Percentiles rank a stretch among this genome's conserved stretches.
Conservation (phyloP, 108 stramenopile species). For the Pelagomonas calceolata region DNA sequence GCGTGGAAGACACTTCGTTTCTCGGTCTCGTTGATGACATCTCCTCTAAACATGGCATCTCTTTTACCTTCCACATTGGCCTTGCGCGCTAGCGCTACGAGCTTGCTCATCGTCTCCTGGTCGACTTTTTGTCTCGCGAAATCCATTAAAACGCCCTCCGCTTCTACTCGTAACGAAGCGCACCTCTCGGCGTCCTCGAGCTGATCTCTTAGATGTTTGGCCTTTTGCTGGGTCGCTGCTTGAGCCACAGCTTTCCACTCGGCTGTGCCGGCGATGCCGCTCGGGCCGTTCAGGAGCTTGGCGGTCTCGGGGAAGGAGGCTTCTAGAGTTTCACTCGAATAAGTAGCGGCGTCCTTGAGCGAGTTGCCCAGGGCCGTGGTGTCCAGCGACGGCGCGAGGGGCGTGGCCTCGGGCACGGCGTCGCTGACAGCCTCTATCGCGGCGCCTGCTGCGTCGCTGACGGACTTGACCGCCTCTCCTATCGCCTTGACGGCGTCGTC, state of each 20-base stretch:
- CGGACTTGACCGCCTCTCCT: too few relatives aligned
- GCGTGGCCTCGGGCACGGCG: too few relatives aligned
- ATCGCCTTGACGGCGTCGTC: too few relatives aligned
- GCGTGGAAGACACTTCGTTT: constrained; percentile 62
- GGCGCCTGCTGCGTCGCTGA: too few relatives aligned
- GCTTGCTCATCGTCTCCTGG: background rate
- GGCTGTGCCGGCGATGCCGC: too few relatives aligned
- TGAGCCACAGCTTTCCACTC: background rate
- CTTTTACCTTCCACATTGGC: constrained; percentile 32
- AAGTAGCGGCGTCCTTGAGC: too few relatives aligned
- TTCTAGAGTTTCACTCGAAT: too few relatives aligned
- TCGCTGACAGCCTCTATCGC: too few relatives aligned
- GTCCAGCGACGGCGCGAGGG: too few relatives aligned
- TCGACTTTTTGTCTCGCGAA: background rate
- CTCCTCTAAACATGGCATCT: constrained; percentile 43
- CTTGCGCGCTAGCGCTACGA: background rate
- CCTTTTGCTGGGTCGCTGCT: background rate
- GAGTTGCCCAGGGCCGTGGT: too few relatives aligned
- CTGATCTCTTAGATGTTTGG: background rate
- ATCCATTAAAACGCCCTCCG: background rate
- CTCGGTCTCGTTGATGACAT: constrained; percentile 59
- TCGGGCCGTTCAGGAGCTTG: too few relatives aligned
- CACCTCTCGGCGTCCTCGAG: background rate
- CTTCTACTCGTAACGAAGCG: background rate
- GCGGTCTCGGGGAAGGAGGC: too few relatives aligned